phyloP scores from a whole-genome alignment of 257 asterid genomes.

The Anisodus tanguticus region DNA sequence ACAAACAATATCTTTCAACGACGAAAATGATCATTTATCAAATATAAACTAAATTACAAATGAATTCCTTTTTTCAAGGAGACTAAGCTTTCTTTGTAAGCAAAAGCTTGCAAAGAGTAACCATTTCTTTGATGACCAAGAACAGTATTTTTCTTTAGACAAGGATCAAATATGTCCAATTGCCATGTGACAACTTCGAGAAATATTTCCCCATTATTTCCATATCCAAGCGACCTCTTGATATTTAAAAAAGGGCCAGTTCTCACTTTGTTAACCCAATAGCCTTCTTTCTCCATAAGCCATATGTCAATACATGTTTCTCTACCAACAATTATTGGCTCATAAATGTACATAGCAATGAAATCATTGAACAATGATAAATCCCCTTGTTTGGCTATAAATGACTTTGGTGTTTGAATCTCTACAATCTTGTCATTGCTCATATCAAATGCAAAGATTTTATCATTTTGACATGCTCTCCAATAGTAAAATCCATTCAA shows the following conservation, averaged over 20 bases:
- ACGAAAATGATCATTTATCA: neutral
- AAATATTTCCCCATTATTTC: constrained; percentile 46
- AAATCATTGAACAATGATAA: constrained; percentile 45
- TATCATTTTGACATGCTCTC: constrained; percentile 38
- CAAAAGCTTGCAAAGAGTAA: constrained; percentile 27
- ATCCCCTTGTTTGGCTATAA: constrained; percentile 38
- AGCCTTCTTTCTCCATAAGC: constrained; percentile 45
- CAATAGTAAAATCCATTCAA: constrained; percentile 56
- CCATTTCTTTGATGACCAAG: constrained; percentile 16
- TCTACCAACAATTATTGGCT: constrained; percentile 31
- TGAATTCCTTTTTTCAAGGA: constrained; percentile 8
- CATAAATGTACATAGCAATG: constrained; percentile 46
- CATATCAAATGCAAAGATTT: constrained; percentile 50
- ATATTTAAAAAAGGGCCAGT: constrained; percentile 46
- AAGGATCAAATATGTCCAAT: constrained; percentile 15
- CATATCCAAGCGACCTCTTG: constrained; percentile 50
- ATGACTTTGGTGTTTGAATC: constrained; percentile 39
- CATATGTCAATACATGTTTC: constrained; percentile 44
- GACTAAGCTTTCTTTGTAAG: constrained; percentile 20
- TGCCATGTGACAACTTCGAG: constrained; percentile 36
- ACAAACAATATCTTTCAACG: no score
- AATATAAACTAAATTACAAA: neutral
- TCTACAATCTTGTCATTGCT: constrained; percentile 41
- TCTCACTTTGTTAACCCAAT: constrained; percentile 43
- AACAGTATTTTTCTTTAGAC: neutral